phyloP scores from a whole-genome alignment of 768 basidiomycete species.

The Phanerochaete carnosa region DNA sequence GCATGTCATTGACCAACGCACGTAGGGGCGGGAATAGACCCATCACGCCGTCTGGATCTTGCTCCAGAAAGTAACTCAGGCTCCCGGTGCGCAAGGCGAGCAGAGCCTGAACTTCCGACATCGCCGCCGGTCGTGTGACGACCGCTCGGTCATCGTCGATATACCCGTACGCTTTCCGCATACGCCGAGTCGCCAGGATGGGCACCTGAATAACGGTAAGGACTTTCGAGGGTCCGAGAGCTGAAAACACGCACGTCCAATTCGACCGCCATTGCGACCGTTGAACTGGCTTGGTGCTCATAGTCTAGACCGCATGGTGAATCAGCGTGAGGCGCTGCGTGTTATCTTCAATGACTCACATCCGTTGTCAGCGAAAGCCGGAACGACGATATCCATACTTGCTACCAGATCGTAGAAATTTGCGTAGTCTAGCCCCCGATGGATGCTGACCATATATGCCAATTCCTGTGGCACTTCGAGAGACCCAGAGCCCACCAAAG shows the following conservation, averaged over 20 bases:
- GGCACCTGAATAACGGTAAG: conserved; percentile 27
- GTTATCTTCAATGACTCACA: conserved; percentile 18
- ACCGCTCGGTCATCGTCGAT: conserved; percentile 34
- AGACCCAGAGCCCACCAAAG: conserved; percentile 31
- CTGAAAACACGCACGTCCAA: conserved; percentile 28
- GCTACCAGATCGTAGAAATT: conserved; percentile 37
- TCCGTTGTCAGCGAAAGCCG: conserved; percentile 34
- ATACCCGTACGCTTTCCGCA: conserved; percentile 35
- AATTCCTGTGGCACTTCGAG: conserved; percentile 34
- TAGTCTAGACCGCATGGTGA: conserved; percentile 24
- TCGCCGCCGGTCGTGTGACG: conserved; percentile 36
- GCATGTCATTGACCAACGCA: conserved; percentile 20
- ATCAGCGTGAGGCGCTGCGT: neutral
- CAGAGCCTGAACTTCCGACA: conserved; percentile 37
- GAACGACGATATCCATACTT: conserved; percentile 37
- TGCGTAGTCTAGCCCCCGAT: conserved; percentile 31
- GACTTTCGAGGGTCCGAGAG: neutral
- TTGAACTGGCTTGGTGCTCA: conserved; percentile 37
- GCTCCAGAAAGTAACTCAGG: conserved; percentile 21
- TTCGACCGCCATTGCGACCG: conserved; percentile 37
- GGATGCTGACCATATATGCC: conserved; percentile 34
- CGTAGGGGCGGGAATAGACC: conserved; percentile 16
- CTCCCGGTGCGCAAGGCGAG: conserved; percentile 34
- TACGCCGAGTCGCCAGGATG: conserved; percentile 38
- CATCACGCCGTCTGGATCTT: conserved; percentile 12